Percentiles rank a stretch among this genome's conserved stretches.
phyloP scores from a whole-genome alignment of 257 asterid genomes.

The Parsonsia alboflavescens region DNA sequence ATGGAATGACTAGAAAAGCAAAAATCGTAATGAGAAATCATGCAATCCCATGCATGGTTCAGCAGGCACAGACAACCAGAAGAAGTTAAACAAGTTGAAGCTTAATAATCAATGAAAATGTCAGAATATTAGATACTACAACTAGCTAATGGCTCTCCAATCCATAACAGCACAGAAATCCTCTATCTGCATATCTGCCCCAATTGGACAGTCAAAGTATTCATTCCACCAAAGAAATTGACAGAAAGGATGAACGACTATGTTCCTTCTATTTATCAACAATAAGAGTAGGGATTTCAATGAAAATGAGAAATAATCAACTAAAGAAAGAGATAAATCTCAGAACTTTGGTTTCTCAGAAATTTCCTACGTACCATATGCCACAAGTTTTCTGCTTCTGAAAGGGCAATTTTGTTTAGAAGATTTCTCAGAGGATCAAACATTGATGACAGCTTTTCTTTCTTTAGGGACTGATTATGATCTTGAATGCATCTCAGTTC shows the following conservation, averaged over 20 bases:
- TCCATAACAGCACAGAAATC: not conserved
- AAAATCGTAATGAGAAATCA: not conserved
- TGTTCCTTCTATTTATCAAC: not conserved
- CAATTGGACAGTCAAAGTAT: not conserved
- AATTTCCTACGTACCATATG: conserved; percentile 52
- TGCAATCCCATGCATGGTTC: not conserved
- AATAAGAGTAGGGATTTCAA: not conserved
- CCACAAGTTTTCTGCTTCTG: conserved; percentile 79
- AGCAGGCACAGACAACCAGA: not conserved
- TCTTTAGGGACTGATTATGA: conserved; percentile 31
- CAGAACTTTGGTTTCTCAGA: not conserved
- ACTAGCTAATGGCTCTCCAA: not conserved
- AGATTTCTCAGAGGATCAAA: conserved; percentile 51
- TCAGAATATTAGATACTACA: not conserved
- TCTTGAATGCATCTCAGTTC: conserved; percentile 42
- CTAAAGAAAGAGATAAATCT: not conserved
- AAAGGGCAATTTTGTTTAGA: conserved; percentile 43
- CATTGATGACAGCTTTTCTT: conserved; percentile 37
- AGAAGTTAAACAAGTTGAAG: not conserved
- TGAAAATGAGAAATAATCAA: not conserved
- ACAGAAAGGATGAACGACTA: not conserved
- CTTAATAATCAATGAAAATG: not conserved
- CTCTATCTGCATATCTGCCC: not conserved
- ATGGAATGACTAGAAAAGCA: not conserved
- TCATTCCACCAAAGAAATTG: not conserved